Percentiles rank a stretch among this genome's conserved stretches.
These are phyloP conservation scores for Ogataea hybrid DNA, from an alignment of 1,139 yeast species.

Conservation along the genomic window DNA sequence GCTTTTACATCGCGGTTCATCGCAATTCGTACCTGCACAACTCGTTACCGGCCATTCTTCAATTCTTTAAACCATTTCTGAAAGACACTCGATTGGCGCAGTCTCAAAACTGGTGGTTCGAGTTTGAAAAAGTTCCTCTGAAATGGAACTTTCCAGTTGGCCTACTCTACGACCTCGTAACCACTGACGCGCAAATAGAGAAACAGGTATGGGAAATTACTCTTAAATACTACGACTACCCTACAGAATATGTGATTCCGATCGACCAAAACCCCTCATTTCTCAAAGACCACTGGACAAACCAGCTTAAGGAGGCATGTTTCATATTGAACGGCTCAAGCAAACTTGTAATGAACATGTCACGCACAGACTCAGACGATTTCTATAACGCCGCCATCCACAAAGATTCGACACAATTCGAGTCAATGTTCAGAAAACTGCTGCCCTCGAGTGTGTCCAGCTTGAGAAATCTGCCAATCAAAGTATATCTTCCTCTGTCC, in stretches of 20 bases:
- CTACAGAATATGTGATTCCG: conserved; percentile 54
- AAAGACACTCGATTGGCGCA: conserved; percentile 35
- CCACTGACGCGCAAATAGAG: conserved; percentile 10
- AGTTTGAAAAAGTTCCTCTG: conserved; percentile 59
- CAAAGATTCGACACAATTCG: conserved; percentile 36
- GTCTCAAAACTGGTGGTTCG: conserved; percentile 60
- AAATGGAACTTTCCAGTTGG: conserved; percentile 85
- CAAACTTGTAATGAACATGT: conserved; percentile 70
- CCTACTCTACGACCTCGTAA: conserved; percentile 52
- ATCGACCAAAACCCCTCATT: conserved; percentile 29
- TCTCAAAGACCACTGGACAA: conserved; percentile 59
- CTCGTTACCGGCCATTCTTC: conserved; percentile 40
- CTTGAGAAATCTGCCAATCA: conserved; percentile 53
- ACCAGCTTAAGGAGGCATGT: conserved; percentile 78
- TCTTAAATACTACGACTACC: conserved; percentile 46
- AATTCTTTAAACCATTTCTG: conserved; percentile 43
- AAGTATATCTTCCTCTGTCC: conserved; percentile 51
- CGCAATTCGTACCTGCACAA: conserved; percentile 62
- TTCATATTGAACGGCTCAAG: conserved; percentile 72
- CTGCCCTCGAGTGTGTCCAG: conserved; percentile 35
- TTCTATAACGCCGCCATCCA: conserved; percentile 54
- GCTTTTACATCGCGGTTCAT: conserved; percentile 18
- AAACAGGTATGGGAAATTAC: conserved; percentile 49
- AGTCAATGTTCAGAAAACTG: conserved; percentile 38
- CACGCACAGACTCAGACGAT: conserved; percentile 54